phyloP scores from a whole-genome alignment of 2,329 filamentous ascomycete species.

The Trichoderma atroviride region DNA sequence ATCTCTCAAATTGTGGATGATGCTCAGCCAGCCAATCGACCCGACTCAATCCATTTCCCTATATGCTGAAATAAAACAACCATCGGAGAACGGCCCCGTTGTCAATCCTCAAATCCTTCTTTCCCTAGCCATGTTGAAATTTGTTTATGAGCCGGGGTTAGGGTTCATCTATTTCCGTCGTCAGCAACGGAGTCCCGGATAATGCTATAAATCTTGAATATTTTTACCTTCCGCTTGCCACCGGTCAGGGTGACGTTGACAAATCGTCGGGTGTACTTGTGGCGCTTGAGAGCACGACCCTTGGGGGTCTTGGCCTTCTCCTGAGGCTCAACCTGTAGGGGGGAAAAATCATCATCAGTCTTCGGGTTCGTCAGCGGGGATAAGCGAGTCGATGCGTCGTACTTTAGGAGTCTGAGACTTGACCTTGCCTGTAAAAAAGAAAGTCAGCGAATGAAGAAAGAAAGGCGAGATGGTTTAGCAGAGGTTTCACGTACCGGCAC shows the following conservation, averaged over 20 bases:
- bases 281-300: constrained; percentile 96
- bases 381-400: constrained; percentile 44
- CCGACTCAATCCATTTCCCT: constrained; percentile 42
- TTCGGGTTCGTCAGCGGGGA: constrained; percentile 33
- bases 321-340: constrained; percentile 73
- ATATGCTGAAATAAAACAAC: constrained; percentile 38
- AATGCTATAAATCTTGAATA: too few species aligned
- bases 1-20: constrained; percentile 36
- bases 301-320: constrained; percentile 98
- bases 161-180: constrained; percentile 71
- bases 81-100: constrained; percentile 40
- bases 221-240: constrained; percentile 93
- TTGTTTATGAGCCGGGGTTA: constrained; percentile 72
- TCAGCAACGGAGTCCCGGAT: not conserved
- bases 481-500: constrained; percentile 60
- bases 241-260: constrained; percentile 97
- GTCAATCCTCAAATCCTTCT: constrained; percentile 37
- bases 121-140: constrained; percentile 32
- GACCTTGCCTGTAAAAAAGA: constrained; percentile 84
- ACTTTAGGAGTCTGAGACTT: constrained; percentile 95
- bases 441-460: constrained; percentile 33
- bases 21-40: constrained; percentile 43
- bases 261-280: constrained; percentile 95
- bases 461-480: constrained; percentile 1
- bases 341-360: constrained; percentile 36